Evolutionary conservation across 805 yeast species (phyloP).

Genomic region (Kuraishia ogatae): DNA sequence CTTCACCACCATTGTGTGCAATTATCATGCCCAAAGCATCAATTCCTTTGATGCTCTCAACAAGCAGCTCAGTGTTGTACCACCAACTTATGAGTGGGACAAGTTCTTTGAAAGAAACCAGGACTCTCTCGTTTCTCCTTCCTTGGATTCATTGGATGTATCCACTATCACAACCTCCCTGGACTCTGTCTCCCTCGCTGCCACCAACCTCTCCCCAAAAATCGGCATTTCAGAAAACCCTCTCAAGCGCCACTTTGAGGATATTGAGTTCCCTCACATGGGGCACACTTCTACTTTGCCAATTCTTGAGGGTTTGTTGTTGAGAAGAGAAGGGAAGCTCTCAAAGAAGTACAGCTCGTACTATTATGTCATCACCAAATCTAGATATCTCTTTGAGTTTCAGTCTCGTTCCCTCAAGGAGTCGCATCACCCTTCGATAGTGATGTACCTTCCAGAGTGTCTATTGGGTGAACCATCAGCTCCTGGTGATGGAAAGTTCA

Average conservation of each 20-base stretch:
- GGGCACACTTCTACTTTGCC: conserved; percentile 33
- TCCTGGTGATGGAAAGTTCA: conserved; percentile 25
- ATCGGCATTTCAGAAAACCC: conserved; percentile 5
- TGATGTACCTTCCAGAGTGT: conserved; percentile 39
- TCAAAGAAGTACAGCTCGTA: conserved; percentile 31
- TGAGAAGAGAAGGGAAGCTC: conserved; percentile 34
- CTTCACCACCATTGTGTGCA: conserved; percentile 19
- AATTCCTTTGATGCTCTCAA: conserved; percentile 22
- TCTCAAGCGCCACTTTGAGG: conserved; percentile 26
- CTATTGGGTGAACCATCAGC: conserved; percentile 24
- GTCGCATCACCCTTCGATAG: conserved; percentile 32
- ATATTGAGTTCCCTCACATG: conserved; percentile 28
- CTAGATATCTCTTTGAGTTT: conserved; percentile 37
- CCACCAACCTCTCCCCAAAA: not conserved
- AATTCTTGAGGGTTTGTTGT: conserved; percentile 36
- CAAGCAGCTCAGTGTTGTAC: conserved; percentile 22
- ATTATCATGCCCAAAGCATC: conserved; percentile 19
- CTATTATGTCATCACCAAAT: conserved; percentile 38
- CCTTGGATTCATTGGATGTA: conserved; percentile 7
- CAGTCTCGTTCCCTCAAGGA: conserved; percentile 33
- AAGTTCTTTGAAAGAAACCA: conserved; percentile 25
- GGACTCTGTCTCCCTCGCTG: not conserved
- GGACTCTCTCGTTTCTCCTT: conserved; percentile 22
- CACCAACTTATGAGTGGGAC: conserved; percentile 35
- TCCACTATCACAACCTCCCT: not conserved